These are phyloP conservation scores for Hypoxylon subgilvum DNA, from an alignment of 495 filamentous ascomycete genomes.

Conservation along the genomic window DNA sequence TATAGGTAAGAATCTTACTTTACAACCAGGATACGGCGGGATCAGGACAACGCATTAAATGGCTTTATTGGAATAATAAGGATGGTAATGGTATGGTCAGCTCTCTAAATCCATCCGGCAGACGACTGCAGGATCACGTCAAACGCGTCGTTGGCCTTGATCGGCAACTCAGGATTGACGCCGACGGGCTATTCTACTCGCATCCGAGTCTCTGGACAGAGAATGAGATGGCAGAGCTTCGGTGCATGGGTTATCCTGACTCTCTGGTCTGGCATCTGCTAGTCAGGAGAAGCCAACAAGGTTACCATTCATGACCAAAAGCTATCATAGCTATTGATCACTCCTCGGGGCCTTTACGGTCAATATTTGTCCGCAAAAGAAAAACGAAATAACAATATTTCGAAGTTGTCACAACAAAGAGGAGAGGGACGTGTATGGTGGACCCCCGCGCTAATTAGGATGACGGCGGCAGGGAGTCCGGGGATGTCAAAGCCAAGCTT, in stretches of 20 bases:
- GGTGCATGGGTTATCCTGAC: background rate
- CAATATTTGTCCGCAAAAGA: constrained; percentile 26
- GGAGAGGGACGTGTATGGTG: background rate
- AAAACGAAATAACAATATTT: constrained; percentile 8
- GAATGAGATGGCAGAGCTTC: background rate
- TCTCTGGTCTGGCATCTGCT: too few relatives aligned
- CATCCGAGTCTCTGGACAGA: constrained; percentile 1
- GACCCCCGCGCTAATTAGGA: background rate
- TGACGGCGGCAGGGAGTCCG: constrained; percentile 9
- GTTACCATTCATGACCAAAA: constrained; percentile 5
- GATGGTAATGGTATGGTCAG: too few relatives aligned
- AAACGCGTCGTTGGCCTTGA: background rate
- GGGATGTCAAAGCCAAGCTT: constrained; percentile 10
- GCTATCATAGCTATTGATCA: constrained; percentile 9
- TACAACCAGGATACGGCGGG: too few relatives aligned
- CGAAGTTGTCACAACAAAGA: constrained; percentile 12
- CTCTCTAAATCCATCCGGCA: background rate
- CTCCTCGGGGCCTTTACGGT: constrained; percentile 18
- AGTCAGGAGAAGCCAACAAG: constrained; percentile 1
- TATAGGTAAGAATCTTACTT: too few relatives aligned
- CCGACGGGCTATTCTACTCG: background rate
- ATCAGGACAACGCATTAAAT: too few relatives aligned
- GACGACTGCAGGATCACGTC: background rate
- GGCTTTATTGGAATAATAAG: too few relatives aligned
- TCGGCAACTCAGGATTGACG: background rate